phyloP scores from a whole-genome alignment of 495 filamentous ascomycete genomes.

The Aeminium ludgeri region DNA sequence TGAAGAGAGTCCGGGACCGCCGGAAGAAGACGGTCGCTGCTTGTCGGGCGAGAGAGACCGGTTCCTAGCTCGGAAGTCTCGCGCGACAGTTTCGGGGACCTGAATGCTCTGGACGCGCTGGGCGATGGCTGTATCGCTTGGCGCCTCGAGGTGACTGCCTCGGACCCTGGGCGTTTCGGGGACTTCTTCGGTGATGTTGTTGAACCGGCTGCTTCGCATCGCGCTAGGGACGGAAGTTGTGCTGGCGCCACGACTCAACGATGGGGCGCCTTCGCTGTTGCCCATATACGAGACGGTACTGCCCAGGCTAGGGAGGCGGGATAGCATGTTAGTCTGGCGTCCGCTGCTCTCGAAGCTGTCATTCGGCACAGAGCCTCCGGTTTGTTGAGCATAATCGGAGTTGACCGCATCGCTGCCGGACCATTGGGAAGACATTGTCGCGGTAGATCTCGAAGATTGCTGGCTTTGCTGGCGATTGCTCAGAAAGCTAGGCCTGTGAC shows the following conservation, averaged over 20 bases:
- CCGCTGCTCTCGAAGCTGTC: constrained; percentile 30
- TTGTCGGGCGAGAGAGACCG: constrained; percentile 39
- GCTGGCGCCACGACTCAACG: constrained; percentile 24
- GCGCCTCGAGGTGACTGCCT: constrained; percentile 34
- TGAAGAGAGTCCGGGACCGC: neutral
- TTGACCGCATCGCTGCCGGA: constrained; percentile 50
- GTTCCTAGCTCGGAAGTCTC: constrained; percentile 58
- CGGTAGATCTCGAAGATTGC: constrained; percentile 61
- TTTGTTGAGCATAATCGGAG: constrained; percentile 74
- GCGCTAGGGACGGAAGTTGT: constrained; percentile 16
- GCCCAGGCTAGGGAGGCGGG: constrained; percentile 72
- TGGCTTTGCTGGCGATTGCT: constrained; percentile 58
- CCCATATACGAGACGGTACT: constrained; percentile 90
- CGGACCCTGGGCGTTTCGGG: constrained; percentile 35
- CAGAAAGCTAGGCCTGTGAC: constrained; percentile 51
- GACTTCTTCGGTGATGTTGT: constrained; percentile 45
- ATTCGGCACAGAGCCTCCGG: constrained; percentile 56
- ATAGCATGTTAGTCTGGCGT: constrained; percentile 30
- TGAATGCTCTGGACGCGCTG: constrained; percentile 76
- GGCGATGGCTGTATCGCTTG: constrained; percentile 77
- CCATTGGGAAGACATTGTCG: constrained; percentile 40
- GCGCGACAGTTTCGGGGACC: constrained; percentile 73
- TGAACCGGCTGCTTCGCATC: constrained; percentile 27
- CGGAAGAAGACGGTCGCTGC: constrained; percentile 20
- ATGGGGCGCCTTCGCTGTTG: constrained; percentile 40